Conservation (phyloP, 768 basidiomycete species). For the Phlebiopsis flavidoalba region DNA sequence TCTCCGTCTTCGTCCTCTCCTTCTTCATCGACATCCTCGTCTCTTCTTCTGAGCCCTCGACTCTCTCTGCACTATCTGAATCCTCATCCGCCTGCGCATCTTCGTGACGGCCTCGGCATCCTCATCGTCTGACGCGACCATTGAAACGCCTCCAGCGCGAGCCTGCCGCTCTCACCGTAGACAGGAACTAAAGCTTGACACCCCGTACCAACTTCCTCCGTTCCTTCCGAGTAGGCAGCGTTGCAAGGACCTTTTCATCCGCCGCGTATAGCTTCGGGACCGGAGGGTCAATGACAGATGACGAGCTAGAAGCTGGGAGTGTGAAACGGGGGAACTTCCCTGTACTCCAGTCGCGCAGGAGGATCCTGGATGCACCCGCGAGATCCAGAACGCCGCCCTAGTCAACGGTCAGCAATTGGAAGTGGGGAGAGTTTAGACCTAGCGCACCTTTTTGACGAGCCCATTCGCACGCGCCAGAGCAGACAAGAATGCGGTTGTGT, state of each 20-base stretch:
- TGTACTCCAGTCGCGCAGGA: conserved; percentile 82
- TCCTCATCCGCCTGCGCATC: conserved; percentile 35
- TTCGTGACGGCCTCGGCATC: conserved; percentile 33
- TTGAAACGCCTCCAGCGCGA: conserved; percentile 35
- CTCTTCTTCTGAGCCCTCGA: conserved; percentile 32
- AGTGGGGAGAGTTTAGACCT: background rate
- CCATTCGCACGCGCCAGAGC: conserved; percentile 71
- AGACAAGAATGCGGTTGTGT: conserved; percentile 68
- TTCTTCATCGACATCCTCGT: too few species aligned
- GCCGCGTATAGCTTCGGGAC: conserved; percentile 33
- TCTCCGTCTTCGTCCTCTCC: conserved; percentile 38
- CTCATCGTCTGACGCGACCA: conserved; percentile 35
- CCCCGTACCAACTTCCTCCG: conserved; percentile 47
- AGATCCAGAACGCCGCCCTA: conserved; percentile 73
- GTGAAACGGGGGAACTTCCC: conserved; percentile 74
- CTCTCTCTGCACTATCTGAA: conserved; percentile 32
- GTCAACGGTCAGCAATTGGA: conserved; percentile 1
- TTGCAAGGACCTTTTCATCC: conserved; percentile 47
- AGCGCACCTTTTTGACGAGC: conserved; percentile 69
- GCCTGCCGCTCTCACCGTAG: conserved; percentile 36
- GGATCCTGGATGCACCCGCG: conserved; percentile 66
- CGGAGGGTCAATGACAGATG: conserved; percentile 5
- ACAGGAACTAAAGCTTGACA: conserved; percentile 47
- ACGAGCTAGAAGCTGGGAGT: conserved; percentile 33
- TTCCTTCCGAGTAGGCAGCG: conserved; percentile 55